Evolutionary conservation across 257 asterid species (phyloP).

Genomic region (Solanum chmielewskii): DNA sequence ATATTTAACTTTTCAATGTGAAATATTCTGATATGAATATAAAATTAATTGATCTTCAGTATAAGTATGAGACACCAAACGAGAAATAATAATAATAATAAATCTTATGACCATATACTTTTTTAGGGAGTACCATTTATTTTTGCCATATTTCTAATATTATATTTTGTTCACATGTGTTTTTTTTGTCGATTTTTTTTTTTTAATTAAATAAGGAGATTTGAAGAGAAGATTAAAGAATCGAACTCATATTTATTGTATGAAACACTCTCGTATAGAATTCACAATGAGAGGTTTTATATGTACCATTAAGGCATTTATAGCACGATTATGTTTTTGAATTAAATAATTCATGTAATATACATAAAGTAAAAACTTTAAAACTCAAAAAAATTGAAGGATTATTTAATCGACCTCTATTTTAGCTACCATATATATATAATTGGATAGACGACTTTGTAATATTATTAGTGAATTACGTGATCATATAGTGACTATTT

Average conservation of each 20-base stretch:
- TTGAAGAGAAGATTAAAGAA: not conserved
- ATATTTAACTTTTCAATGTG: too few relatives aligned
- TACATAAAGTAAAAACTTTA: not conserved
- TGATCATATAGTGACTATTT: not conserved
- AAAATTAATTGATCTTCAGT: too few relatives aligned
- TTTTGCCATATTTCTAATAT: not conserved
- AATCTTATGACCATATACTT: not conserved
- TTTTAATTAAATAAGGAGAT: not conserved
- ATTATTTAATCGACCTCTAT: not conserved
- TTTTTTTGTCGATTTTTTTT: accelerated
- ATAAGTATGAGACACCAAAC: not conserved
- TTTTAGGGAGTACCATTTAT: not conserved
- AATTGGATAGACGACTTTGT: not conserved
- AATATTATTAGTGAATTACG: not conserved
- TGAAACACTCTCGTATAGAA: not conserved
- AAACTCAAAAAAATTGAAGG: accelerated
- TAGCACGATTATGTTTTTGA: accelerated
- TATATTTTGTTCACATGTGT: not conserved
- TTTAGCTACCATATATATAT: not conserved
- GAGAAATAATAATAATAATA: too few relatives aligned
- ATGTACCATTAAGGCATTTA: not conserved
- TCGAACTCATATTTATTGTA: not conserved
- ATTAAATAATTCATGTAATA: not conserved
- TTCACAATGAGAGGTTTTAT: not conserved
- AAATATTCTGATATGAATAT: accelerated